A percentile compares a stretch with the other conserved stretches of the same genome.
Conservation (phyloP, 73 alveolate species). For the Stentor roeselii region DNA sequence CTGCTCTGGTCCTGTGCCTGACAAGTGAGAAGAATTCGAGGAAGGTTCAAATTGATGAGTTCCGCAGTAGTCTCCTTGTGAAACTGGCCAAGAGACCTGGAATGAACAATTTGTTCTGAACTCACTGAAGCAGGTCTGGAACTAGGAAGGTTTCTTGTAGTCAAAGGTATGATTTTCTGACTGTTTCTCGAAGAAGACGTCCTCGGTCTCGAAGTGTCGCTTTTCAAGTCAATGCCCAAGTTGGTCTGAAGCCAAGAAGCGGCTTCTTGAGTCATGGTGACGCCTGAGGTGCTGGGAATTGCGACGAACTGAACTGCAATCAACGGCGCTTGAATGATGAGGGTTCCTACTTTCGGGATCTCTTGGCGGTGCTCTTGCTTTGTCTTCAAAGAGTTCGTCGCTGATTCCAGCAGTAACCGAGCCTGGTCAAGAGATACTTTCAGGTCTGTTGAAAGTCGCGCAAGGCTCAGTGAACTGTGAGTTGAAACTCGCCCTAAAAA, state of each 20-base stretch:
- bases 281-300: background rate
- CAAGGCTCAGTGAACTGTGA: background rate
- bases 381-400: background rate
- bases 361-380: background rate
- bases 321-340: slow-evolving; percentile 36
- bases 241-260: slow-evolving; percentile 16
- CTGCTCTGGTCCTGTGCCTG: slow-evolving; percentile 4
- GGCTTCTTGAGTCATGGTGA: background rate
- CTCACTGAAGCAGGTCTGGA: background rate
- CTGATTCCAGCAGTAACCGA: background rate
- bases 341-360: slow-evolving; percentile 45
- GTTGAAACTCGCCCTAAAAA: background rate
- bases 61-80: background rate
- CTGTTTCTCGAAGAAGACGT: background rate
- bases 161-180: background rate
- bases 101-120: background rate
- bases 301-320: slow-evolving; percentile 41
- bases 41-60: background rate
- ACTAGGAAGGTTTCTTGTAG: background rate
- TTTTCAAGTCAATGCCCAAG: background rate
- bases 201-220: background rate
- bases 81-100: background rate
- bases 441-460: background rate
- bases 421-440: background rate
- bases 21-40: background rate